Base-by-base conservation (phyloP, 148 eudicot genomes). In the Rheum nobile region DNA sequence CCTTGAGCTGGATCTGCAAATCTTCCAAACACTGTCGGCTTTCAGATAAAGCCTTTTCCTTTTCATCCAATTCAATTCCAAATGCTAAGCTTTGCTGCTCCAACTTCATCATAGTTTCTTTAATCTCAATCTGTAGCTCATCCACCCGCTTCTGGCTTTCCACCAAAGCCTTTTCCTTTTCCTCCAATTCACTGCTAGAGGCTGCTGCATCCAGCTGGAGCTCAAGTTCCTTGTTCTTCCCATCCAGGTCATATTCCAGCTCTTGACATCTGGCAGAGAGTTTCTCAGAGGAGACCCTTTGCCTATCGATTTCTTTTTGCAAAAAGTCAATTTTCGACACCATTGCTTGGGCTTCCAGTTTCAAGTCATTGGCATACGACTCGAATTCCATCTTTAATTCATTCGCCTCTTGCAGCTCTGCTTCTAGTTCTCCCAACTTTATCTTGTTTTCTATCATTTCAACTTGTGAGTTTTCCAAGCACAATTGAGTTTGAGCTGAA, bases 371-470 rank as follows among this genome's bases (percentile, higher is more conserved):
- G 57, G 85, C 75, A 73, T 79, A 80, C 72, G 67, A 77, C 71
- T 85, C 88, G 16, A 85, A 79, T 61, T 73, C 71, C 47, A 82
- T 84, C 70, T 87, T 85, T 28, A 82, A 72, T 75, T 84, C 88
- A 75, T 75, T 85, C 39, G 79, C 85, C 16, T 29, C 80, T 32
- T 21, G 76, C 67, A 88, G 76, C 82, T 88, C 93, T 80, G 80
- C 83, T 47, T 88, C 84, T 67, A 88, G 75, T 68, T 80, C 85
- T 8, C 84, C 91, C 77, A 88, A 57, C 77, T 80, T 86, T 72
- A 42, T 52, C 63, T 80, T 81, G 47, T 79, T 81, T 44, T 79
- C 79, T 29, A 29, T 72, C 54, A 86, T 72, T 46, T 78, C 83
- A 77, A 65, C 75, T 67, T 81, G 81, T 31, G 83, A 80, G 59